These are phyloP conservation scores for Karstenula rhodostoma DNA, from an alignment of 2,329 filamentous ascomycete genomes.

Conservation along the genomic window DNA sequence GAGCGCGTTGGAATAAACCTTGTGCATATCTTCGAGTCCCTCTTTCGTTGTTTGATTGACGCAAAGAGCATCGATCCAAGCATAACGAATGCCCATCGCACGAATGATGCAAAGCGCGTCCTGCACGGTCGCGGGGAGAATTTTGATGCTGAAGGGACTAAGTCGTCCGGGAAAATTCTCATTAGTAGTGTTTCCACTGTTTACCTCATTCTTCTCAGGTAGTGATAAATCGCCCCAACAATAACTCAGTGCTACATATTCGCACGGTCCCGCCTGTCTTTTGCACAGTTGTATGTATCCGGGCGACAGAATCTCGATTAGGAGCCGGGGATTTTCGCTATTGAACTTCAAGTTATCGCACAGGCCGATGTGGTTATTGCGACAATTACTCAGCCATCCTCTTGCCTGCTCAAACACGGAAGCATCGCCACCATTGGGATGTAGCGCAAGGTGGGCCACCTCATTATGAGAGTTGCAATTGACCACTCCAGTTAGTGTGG, in stretches of 20 bases:
- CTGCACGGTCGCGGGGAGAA: slow-evolving; percentile 14
- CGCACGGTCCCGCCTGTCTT: neutral
- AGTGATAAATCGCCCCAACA: slow-evolving; percentile 17
- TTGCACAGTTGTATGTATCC: slow-evolving; percentile 10
- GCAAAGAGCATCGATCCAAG: slow-evolving; percentile 22
- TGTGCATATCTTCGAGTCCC: slow-evolving; percentile 19
- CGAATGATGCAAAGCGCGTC: slow-evolving; percentile 17
- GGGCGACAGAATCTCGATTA: slow-evolving; percentile 15
- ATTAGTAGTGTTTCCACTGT: slow-evolving; percentile 3
- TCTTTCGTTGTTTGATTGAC: slow-evolving; percentile 13
- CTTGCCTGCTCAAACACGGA: slow-evolving; percentile 16
- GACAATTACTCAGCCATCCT: slow-evolving; percentile 14
- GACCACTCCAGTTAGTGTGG: slow-evolving; percentile 12
- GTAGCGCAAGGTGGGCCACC: slow-evolving; percentile 15
- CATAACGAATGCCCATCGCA: slow-evolving; percentile 19
- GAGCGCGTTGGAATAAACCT: slow-evolving; percentile 21
- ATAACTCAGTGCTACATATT: slow-evolving; percentile 19
- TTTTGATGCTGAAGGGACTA: slow-evolving; percentile 7
- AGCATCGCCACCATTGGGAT: neutral
- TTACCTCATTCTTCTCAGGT: slow-evolving; percentile 5
- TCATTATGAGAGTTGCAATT: slow-evolving; percentile 16
- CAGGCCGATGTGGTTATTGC: slow-evolving; percentile 11
- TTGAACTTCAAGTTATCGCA: slow-evolving; percentile 17
- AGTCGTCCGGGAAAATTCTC: slow-evolving; percentile 7
- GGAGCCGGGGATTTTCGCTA: slow-evolving; percentile 13